These are phyloP conservation scores for Agrostemma githago DNA, from an alignment of 148 eudicot genomes.

Conservation along the genomic window DNA sequence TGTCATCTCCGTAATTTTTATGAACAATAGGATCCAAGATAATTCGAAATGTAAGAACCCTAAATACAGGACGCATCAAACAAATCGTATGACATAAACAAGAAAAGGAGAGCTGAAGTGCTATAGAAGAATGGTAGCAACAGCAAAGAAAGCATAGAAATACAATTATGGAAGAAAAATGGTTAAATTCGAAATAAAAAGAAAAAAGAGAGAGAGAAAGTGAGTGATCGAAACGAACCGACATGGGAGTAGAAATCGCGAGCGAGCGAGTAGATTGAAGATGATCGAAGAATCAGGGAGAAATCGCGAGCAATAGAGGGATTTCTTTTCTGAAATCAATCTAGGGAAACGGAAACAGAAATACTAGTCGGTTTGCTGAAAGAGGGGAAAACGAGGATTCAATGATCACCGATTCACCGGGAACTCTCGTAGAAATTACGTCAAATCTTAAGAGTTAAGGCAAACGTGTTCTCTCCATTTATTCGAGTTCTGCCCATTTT, in stretches of 20 bases:
- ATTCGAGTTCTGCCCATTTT: too few species aligned
- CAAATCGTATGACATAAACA: too few species aligned
- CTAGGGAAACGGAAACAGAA: not conserved
- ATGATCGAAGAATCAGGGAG: not conserved
- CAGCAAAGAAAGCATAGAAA: too few species aligned
- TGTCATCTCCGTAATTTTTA: not conserved
- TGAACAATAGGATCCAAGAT: not conserved
- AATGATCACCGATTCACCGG: not conserved
- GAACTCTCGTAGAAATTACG: not conserved
- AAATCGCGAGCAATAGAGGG: not conserved
- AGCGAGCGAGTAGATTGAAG: not conserved
- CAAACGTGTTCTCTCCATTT: too few species aligned
- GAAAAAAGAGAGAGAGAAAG: not conserved
- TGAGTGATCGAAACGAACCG: slow-evolving; percentile 16
- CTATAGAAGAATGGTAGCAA: too few species aligned
- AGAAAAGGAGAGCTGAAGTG: not conserved
- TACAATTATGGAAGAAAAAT: too few species aligned
- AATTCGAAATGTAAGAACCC: not conserved
- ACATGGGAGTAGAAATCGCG: slow-evolving; percentile 1
- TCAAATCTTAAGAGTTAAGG: not conserved
- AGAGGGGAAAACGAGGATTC: not conserved
- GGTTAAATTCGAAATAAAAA: not conserved
- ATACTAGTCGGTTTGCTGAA: not conserved
- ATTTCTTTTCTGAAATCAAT: not conserved
- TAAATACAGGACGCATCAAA: not conserved